Evolutionary conservation across 257 asterid species (phyloP).

Genomic region (Solanum chilense): DNA sequence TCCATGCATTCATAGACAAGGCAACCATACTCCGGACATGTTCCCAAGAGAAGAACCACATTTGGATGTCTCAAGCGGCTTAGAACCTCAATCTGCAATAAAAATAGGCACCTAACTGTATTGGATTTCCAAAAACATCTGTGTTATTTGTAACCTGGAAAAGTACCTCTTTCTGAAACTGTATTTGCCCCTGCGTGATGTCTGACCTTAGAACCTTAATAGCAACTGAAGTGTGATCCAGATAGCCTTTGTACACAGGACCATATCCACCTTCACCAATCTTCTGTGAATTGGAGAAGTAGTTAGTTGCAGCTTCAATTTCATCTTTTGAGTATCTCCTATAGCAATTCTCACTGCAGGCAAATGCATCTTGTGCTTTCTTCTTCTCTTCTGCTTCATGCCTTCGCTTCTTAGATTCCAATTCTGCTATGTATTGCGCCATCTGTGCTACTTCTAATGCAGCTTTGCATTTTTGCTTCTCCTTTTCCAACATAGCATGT

Average conservation of each 20-base stretch:
- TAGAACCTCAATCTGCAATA: conserved; percentile 66
- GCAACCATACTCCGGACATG: conserved; percentile 91
- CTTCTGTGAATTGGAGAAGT: conserved; percentile 48
- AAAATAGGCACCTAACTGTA: background rate
- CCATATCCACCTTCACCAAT: conserved; percentile 99
- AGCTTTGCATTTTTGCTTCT: conserved; percentile 60
- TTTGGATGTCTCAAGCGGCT: conserved; percentile 85
- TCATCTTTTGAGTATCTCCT: conserved; percentile 55
- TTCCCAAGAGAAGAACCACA: conserved; percentile 91
- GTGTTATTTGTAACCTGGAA: background rate
- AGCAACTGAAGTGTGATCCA: conserved; percentile 82
- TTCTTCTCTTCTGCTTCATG: conserved; percentile 51
- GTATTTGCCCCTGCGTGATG: conserved; percentile 71
- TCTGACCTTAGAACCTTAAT: conserved; percentile 77
- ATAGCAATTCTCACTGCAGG: conserved; percentile 26
- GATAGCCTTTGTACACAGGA: conserved; percentile 52
- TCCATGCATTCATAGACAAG: conserved; percentile 88
- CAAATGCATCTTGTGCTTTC: conserved; percentile 48
- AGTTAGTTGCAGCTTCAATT: conserved; percentile 58
- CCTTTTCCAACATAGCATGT: conserved; percentile 44
- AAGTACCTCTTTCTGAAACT: conserved; percentile 77
- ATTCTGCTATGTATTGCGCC: conserved; percentile 63
- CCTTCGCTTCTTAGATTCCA: conserved; percentile 53
- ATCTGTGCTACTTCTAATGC: conserved; percentile 69
- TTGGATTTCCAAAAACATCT: background rate